Evolutionary conservation across 495 filamentous ascomycete genomes (phyloP).

Genomic region (Aspergillus cavernicola): DNA sequence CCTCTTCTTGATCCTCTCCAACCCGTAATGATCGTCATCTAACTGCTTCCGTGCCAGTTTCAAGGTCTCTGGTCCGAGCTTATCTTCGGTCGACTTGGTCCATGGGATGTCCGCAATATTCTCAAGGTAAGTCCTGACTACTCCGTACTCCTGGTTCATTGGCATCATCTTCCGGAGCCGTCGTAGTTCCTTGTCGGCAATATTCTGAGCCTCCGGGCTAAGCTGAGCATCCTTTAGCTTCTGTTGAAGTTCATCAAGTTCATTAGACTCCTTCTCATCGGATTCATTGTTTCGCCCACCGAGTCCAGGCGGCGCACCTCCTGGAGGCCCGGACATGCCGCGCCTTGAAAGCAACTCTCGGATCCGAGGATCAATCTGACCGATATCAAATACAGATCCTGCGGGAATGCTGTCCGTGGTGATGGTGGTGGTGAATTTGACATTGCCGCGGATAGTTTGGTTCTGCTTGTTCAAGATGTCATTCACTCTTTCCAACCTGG

Average conservation of each 20-base stretch:
- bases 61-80: conserved; percentile 78
- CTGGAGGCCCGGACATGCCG: conserved; percentile 47
- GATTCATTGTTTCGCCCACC: conserved; percentile 46
- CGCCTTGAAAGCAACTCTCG: conserved; percentile 50
- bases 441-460: conserved; percentile 72
- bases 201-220: conserved; percentile 71
- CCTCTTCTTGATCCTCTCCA: conserved; percentile 97
- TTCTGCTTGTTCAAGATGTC: conserved; percentile 78
- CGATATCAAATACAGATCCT: conserved; percentile 50
- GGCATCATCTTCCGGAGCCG: conserved; percentile 93
- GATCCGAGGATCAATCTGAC: conserved; percentile 49
- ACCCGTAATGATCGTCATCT: conserved; percentile 93
- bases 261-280: conserved; percentile 72
- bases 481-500: conserved; percentile 73
- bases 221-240: conserved; percentile 77
- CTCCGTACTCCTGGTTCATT: conserved; percentile 90
- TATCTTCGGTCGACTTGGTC: conserved; percentile 80
- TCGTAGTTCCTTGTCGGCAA: conserved; percentile 84
- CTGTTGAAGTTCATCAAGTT: conserved; percentile 89
- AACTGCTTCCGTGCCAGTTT: conserved; percentile 80
- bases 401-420: conserved; percentile 56
- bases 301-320: conserved; percentile 48
- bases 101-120: conserved; percentile 94
- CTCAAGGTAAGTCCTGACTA: conserved; percentile 91
- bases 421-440: conserved; percentile 71